Evolutionary conservation across 1,284 basidiomycete genomes (phyloP).

Genomic region (Leccinum pallidistipes): DNA sequence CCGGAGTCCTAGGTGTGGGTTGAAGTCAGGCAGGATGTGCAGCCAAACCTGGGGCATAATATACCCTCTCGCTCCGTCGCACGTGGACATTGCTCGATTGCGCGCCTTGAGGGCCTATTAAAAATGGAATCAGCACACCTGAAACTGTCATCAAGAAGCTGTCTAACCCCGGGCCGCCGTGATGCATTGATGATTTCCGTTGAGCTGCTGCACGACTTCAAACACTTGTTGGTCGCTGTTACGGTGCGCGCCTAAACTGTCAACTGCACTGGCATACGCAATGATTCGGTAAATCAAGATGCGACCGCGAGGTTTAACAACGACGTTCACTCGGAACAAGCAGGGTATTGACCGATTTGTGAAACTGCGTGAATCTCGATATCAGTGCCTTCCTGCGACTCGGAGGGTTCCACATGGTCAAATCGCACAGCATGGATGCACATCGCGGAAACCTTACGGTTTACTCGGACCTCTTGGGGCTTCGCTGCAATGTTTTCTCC

Average conservation of each 20-base stretch:
- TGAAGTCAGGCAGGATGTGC: not conserved
- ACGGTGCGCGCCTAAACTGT: not conserved
- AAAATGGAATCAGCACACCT: not conserved
- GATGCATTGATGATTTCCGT: not conserved
- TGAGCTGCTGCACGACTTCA: constrained; percentile 2
- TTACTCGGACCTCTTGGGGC: not conserved
- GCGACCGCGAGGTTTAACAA: no score
- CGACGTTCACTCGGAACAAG: not conserved
- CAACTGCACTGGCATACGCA: not conserved
- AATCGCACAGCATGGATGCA: not conserved
- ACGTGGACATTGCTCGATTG: not conserved
- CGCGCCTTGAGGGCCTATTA: not conserved
- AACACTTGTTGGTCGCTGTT: not conserved
- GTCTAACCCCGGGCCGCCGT: not conserved
- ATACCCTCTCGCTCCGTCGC: constrained; percentile 5
- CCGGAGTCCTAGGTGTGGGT: not conserved
- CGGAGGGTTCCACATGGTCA: not conserved
- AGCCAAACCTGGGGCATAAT: not conserved
- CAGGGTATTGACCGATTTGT: not conserved
- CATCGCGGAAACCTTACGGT: not conserved
- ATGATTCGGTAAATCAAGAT: not conserved
- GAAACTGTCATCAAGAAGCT: not conserved
- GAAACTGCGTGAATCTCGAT: not conserved
- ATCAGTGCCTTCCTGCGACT: not conserved
- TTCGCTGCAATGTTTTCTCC: not conserved